A percentile compares a stretch with the other conserved stretches of the same genome.
These are phyloP conservation scores for Rhynchosporium secalis DNA, from an alignment of 2,329 filamentous ascomycete genomes.

Conservation along the genomic window DNA sequence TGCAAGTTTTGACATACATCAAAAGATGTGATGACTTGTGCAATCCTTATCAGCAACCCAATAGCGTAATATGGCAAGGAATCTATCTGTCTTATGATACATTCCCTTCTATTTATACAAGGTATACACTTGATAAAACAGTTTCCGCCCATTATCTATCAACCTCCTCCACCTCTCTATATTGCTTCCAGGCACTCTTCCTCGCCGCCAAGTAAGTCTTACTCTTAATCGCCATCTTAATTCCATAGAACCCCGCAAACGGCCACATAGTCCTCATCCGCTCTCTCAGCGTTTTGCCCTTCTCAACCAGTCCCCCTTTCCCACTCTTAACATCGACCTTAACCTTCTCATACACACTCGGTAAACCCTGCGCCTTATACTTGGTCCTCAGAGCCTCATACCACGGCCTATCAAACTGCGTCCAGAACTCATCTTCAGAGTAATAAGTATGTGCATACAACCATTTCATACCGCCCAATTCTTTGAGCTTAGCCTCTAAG, in stretches of 20 bases:
- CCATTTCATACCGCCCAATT: slow-evolving; percentile 80
- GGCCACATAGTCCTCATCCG: slow-evolving; percentile 56
- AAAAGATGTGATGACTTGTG: no score
- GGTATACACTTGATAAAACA: neutral
- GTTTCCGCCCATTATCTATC: neutral
- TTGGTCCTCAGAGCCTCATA: slow-evolving; percentile 64
- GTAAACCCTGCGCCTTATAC: slow-evolving; percentile 62
- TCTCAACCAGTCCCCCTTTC: slow-evolving; percentile 24
- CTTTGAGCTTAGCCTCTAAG: slow-evolving; percentile 67
- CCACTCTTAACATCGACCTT: slow-evolving; percentile 53
- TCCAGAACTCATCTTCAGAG: slow-evolving; percentile 69
- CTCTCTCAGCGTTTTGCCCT: slow-evolving; percentile 43
- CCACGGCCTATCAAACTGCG: slow-evolving; percentile 57
- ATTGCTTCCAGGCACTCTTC: slow-evolving; percentile 33
- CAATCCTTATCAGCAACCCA: no score
- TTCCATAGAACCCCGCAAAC: slow-evolving; percentile 59
- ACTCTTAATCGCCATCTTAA: slow-evolving; percentile 59
- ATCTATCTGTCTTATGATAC: neutral
- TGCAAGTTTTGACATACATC: no score
- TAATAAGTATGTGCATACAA: slow-evolving; percentile 87
- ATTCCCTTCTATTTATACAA: neutral
- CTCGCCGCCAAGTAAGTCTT: slow-evolving; percentile 38
- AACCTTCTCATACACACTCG: slow-evolving; percentile 71
- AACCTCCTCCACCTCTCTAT: slow-evolving; percentile 18
- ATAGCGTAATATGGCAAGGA: neutral